phyloP scores from a whole-genome alignment of 495 filamentous ascomycete genomes.

The Neurospora terricola region DNA sequence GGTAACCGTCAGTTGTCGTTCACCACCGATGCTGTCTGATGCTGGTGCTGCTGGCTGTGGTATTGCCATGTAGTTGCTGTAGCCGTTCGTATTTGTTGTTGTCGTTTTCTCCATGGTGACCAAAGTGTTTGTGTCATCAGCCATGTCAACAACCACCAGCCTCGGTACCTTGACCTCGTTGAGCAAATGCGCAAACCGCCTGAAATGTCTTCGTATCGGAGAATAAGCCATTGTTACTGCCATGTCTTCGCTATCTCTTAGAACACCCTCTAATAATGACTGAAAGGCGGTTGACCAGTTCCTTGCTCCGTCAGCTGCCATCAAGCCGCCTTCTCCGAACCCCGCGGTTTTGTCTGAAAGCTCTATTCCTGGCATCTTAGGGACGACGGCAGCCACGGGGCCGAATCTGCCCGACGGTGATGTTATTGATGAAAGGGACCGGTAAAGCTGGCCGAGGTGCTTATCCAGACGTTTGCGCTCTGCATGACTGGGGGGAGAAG shows the following conservation, averaged over 20 bases:
- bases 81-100: not conserved
- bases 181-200: constrained; percentile 25
- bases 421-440: constrained; percentile 19
- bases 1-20: constrained; percentile 10
- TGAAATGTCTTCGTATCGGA: constrained; percentile 27
- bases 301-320: constrained; percentile 10
- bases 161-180: constrained; percentile 27
- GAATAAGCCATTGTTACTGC: constrained; percentile 32
- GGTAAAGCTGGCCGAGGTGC: constrained; percentile 26
- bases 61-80: not conserved
- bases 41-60: not conserved
- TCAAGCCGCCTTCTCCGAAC: not conserved
- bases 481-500: constrained; percentile 3
- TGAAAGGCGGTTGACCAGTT: constrained; percentile 39
- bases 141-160: constrained; percentile 28
- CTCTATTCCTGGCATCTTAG: not conserved
- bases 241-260: constrained; percentile 39
- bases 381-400: constrained; percentile 22
- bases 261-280: constrained; percentile 29
- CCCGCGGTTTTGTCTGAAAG: not conserved
- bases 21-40: not conserved
- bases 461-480: constrained; percentile 18
- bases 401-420: constrained; percentile 33
- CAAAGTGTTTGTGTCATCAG: constrained; percentile 24
- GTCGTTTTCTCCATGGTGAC: constrained; percentile 12